Conservation (phyloP, 495 filamentous ascomycete species). For the Evansstolkia leycettana region DNA sequence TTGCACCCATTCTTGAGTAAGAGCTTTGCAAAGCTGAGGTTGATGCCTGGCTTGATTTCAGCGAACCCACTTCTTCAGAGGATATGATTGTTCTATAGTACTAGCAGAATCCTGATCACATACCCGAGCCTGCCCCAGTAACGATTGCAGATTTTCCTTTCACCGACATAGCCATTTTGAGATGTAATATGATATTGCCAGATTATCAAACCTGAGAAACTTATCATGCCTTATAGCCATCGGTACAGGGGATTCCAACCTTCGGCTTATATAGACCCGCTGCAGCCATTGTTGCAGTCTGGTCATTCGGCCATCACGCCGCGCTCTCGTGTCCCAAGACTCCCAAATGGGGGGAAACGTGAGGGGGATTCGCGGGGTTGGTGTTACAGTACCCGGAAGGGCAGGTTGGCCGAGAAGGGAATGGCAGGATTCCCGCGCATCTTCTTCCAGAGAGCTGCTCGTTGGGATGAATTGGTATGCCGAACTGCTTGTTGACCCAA, state of each 20-base stretch:
- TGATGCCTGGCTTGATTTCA: slow-evolving; percentile 22
- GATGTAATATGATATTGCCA: too few species aligned
- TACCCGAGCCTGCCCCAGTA: slow-evolving; percentile 61
- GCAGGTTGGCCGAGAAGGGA: too few species aligned
- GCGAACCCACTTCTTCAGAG: neutral
- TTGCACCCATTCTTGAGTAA: slow-evolving; percentile 49
- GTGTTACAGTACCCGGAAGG: too few species aligned
- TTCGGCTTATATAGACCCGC: neutral
- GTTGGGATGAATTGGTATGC: too few species aligned
- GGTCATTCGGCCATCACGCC: too few species aligned
- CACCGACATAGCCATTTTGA: slow-evolving; percentile 33
- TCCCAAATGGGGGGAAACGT: neutral
- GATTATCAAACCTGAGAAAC: neutral
- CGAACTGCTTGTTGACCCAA: too few species aligned
- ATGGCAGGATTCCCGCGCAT: too few species aligned
- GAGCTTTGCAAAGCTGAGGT: slow-evolving; percentile 46
- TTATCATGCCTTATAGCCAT: too few species aligned
- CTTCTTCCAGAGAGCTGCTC: too few species aligned
- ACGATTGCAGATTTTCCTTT: slow-evolving; percentile 54
- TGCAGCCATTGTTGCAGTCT: too few species aligned
- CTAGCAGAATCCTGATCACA: slow-evolving; percentile 2
- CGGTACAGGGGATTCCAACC: neutral
- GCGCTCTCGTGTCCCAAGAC: neutral
- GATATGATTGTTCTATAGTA: too few species aligned
- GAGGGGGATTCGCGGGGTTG: neutral